Evolutionary conservation across 2,329 filamentous ascomycete genomes (phyloP).

Genomic region (Tolypocladium ovalisporum): DNA sequence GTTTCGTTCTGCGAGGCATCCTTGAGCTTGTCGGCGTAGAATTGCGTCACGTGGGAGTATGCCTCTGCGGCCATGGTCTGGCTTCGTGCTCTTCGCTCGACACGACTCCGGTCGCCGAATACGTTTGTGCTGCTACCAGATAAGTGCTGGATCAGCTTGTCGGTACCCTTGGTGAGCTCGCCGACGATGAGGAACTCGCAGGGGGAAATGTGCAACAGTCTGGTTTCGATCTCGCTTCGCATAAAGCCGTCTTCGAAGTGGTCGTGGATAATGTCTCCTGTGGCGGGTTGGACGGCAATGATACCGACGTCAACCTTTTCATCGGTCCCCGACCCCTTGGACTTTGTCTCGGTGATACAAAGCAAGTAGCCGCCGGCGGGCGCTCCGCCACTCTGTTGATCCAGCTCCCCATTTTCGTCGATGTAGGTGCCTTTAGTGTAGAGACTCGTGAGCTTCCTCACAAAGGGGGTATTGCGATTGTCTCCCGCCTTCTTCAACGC

Average conservation of each 20-base stretch:
- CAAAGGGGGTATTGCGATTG: slow-evolving; percentile 86
- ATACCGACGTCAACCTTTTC: slow-evolving; percentile 90
- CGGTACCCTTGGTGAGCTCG: slow-evolving; percentile 77
- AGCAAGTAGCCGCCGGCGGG: slow-evolving; percentile 76
- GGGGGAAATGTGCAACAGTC: slow-evolving; percentile 88
- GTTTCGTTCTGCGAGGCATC: slow-evolving; percentile 42
- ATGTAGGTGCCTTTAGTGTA: slow-evolving; percentile 98
- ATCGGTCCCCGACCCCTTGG: slow-evolving; percentile 70
- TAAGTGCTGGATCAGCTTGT: slow-evolving; percentile 84
- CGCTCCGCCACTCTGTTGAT: slow-evolving; percentile 33
- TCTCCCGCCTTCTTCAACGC: slow-evolving; percentile 91
- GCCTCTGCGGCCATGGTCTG: slow-evolving; percentile 78
- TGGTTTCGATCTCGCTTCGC: slow-evolving; percentile 89
- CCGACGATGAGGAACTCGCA: slow-evolving; percentile 93
- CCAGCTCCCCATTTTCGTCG: slow-evolving; percentile 78
- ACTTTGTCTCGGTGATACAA: slow-evolving; percentile 80
- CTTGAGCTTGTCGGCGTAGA: slow-evolving; percentile 82
- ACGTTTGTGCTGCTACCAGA: slow-evolving; percentile 84
- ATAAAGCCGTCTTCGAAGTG: slow-evolving; percentile 96
- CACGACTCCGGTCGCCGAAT: slow-evolving; percentile 79
- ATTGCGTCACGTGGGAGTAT: slow-evolving; percentile 80
- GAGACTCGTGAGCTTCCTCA: slow-evolving; percentile 85
- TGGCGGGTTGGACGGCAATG: slow-evolving; percentile 88
- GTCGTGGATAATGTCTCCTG: slow-evolving; percentile 92
- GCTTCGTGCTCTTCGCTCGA: slow-evolving; percentile 65